These are phyloP conservation scores for Gonapodya prolifera DNA, from an alignment of 192 early-diverging fungal genomes.

Conservation along the genomic window DNA sequence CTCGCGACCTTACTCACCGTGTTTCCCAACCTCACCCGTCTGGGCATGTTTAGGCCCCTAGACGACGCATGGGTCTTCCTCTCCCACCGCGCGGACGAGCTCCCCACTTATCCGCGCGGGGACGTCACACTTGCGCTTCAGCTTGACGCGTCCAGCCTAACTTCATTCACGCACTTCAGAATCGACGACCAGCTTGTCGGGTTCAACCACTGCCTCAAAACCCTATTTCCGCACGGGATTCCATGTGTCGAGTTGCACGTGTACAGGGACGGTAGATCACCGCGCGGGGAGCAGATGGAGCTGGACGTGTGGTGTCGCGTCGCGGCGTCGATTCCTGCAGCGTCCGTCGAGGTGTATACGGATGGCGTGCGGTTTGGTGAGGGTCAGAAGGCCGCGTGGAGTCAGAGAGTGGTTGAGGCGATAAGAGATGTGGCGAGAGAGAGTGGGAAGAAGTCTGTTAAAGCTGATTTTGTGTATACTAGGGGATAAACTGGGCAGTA, in stretches of 20 bases:
- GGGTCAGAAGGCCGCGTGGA: neutral
- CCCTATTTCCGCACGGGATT: neutral
- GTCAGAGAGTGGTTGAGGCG: neutral
- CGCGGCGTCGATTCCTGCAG: neutral
- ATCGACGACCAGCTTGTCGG: neutral
- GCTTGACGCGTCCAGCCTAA: neutral
- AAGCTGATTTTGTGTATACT: neutral
- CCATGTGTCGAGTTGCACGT: neutral
- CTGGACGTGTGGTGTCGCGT: neutral
- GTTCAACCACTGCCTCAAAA: neutral
- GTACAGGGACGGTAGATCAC: neutral
- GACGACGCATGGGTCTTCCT: neutral
- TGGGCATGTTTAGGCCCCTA: neutral
- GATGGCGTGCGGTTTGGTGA: neutral
- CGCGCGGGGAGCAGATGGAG: neutral
- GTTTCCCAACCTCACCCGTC: neutral
- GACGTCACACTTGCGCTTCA: neutral
- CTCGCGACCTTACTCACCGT: neutral
- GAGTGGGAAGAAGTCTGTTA: neutral
- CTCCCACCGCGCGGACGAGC: neutral
- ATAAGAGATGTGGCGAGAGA: neutral
- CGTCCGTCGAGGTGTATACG: neutral
- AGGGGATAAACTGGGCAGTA: no score
- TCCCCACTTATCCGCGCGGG: neutral
- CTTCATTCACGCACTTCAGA: neutral